Evolutionary conservation across 2,329 filamentous ascomycete species (phyloP).

Genomic region (Biscogniauxia mediterranea): DNA sequence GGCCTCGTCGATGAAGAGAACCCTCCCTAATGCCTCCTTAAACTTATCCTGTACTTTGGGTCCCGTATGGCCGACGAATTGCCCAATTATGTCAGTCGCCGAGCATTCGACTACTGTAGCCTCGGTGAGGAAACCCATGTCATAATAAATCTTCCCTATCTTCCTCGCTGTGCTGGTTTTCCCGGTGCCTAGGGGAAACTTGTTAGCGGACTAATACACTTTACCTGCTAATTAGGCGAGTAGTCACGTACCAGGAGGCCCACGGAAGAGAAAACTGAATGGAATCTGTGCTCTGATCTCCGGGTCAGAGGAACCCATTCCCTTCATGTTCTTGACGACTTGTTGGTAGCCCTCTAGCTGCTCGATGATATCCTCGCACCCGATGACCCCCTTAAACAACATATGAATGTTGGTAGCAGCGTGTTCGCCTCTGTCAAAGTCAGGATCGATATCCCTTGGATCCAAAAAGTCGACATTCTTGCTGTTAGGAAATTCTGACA

Average conservation of each 20-base stretch:
- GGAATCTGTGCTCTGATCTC: slow-evolving; percentile 49
- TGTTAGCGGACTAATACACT: slow-evolving; percentile 7
- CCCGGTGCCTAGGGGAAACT: slow-evolving; percentile 42
- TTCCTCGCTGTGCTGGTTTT: slow-evolving; percentile 68
- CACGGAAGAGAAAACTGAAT: slow-evolving; percentile 58
- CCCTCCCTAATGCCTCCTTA: slow-evolving; percentile 57
- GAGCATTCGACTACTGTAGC: slow-evolving; percentile 65
- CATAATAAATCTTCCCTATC: slow-evolving; percentile 74
- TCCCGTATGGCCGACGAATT: slow-evolving; percentile 62
- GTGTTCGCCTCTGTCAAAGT: slow-evolving; percentile 45
- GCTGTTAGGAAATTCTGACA: slow-evolving; percentile 14
- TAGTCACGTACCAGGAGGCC: slow-evolving; percentile 49
- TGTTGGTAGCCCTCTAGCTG: slow-evolving; percentile 50
- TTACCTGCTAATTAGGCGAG: neutral
- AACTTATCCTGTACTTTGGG: slow-evolving; percentile 54
- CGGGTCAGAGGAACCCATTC: slow-evolving; percentile 27
- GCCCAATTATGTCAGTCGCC: slow-evolving; percentile 64
- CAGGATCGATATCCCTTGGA: slow-evolving; percentile 49
- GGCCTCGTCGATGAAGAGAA: slow-evolving; percentile 72
- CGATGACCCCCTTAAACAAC: slow-evolving; percentile 29
- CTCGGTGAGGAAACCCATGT: slow-evolving; percentile 65
- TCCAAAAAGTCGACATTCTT: slow-evolving; percentile 22
- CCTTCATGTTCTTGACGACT: slow-evolving; percentile 44
- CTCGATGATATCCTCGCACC: slow-evolving; percentile 46
- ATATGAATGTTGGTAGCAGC: slow-evolving; percentile 39